These are phyloP conservation scores for Pseudogymnoascus pannorum DNA, from an alignment of 2,329 filamentous ascomycete genomes.

Conservation along the genomic window DNA sequence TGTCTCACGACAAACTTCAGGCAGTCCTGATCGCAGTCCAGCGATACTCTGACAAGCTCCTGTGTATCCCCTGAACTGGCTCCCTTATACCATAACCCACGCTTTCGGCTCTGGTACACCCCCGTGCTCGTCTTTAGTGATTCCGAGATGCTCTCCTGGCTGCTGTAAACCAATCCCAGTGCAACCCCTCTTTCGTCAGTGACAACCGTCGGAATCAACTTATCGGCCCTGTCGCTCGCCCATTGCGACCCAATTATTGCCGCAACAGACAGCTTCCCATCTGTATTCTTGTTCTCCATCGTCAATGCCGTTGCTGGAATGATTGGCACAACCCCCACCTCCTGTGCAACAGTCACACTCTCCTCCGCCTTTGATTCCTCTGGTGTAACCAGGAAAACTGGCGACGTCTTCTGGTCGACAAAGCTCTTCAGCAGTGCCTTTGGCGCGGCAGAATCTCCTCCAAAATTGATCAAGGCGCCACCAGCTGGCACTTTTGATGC, in stretches of 20 bases:
- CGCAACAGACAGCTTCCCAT: conserved; percentile 55
- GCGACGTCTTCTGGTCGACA: conserved; percentile 22
- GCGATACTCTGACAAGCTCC: conserved; percentile 72
- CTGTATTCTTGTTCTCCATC: conserved; percentile 51
- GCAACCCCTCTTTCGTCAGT: conserved; percentile 80
- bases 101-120: conserved; percentile 93
- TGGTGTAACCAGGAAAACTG: conserved; percentile 24
- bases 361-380: conserved; percentile 14
- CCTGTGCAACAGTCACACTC: conserved; percentile 19
- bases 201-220: conserved; percentile 82
- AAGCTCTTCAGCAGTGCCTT: conserved; percentile 20
- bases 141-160: conserved; percentile 79
- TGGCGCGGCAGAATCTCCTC: conserved; percentile 37
- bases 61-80: conserved; percentile 91
- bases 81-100: conserved; percentile 94
- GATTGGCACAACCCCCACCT: conserved; percentile 55
- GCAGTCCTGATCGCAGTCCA: conserved; percentile 93
- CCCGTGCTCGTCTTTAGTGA: conserved; percentile 66
- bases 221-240: conserved; percentile 74
- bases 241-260: conserved; percentile 68
- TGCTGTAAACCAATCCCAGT: conserved; percentile 90
- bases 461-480: conserved; percentile 26
- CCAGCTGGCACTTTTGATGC: conserved; percentile 22
- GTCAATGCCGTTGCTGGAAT: conserved; percentile 66
- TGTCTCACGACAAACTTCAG: conserved; percentile 85